phyloP scores from a whole-genome alignment of 1,139 yeast genomes.

The Diutina sp. region DNA sequence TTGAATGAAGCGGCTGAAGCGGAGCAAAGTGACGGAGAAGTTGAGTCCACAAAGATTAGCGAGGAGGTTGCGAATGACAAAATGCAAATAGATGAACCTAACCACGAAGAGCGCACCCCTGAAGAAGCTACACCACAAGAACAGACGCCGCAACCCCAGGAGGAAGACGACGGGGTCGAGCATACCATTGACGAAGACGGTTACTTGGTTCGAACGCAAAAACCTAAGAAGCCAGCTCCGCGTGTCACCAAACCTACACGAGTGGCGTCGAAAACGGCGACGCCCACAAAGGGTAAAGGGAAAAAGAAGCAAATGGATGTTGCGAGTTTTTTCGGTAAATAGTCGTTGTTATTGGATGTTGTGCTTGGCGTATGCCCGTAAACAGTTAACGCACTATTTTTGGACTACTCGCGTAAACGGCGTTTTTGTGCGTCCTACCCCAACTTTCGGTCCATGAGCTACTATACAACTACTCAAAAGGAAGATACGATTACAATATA shows the following conservation, averaged over 20 bases:
- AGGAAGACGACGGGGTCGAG: background rate
- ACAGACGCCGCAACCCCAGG: background rate
- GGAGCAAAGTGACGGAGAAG: background rate
- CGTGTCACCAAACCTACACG: background rate
- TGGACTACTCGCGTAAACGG: background rate
- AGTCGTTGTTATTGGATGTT: background rate
- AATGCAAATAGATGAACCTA: background rate
- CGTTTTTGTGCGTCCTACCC: background rate
- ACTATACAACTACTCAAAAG: background rate
- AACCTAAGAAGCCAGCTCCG: background rate
- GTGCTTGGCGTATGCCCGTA: background rate
- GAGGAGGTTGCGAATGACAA: background rate
- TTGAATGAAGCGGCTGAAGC: background rate
- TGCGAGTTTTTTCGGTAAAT: background rate
- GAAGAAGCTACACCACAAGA: background rate
- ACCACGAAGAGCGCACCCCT: background rate
- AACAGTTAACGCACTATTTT: background rate
- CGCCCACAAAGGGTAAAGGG: background rate
- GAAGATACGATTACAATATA: background rate
- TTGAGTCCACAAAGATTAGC: background rate
- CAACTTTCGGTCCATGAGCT: background rate
- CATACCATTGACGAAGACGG: constrained; percentile 1
- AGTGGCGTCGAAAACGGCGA: background rate
- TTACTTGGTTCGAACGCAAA: background rate
- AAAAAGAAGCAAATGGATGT: constrained; percentile 1